These are phyloP conservation scores for Talaromyces piceae DNA, from an alignment of 2,329 filamentous ascomycete species.

Conservation along the genomic window DNA sequence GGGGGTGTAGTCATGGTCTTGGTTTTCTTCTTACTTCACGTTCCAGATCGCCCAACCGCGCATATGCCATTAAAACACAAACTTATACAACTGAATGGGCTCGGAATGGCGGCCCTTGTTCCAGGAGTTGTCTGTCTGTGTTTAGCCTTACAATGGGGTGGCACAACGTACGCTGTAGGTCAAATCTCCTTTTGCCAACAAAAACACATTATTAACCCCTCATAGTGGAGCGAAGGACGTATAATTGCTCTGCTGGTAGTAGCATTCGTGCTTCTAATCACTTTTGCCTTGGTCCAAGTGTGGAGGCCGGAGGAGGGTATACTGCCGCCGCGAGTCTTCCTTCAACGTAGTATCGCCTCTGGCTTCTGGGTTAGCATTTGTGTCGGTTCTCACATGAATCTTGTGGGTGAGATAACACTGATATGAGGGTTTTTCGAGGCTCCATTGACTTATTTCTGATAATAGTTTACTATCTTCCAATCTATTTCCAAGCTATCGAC, in stretches of 20 bases:
- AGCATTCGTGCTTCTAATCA: slow-evolving; percentile 29
- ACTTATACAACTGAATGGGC: slow-evolving; percentile 34
- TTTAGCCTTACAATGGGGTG: slow-evolving; percentile 42
- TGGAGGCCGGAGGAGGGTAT: slow-evolving; percentile 35
- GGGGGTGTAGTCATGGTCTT: slow-evolving; percentile 10
- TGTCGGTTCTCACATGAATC: slow-evolving; percentile 31
- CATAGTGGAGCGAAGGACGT: slow-evolving; percentile 26
- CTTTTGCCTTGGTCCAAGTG: slow-evolving; percentile 31
- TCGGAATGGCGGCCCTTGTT: slow-evolving; percentile 35
- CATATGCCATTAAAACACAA: not conserved
- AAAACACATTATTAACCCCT: not conserved
- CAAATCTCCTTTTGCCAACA: not conserved
- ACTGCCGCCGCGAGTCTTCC: slow-evolving; percentile 30
- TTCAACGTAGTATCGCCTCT: slow-evolving; percentile 27
- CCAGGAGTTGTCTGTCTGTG: slow-evolving; percentile 34
- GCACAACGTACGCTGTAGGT: slow-evolving; percentile 20
- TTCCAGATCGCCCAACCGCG: not conserved
- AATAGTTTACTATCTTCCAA: slow-evolving; percentile 39
- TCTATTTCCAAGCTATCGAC: slow-evolving; percentile 40
- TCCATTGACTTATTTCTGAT: too few species aligned
- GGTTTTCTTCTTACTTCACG: slow-evolving; percentile 9
- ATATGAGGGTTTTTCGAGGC: too few species aligned
- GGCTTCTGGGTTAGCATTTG: slow-evolving; percentile 32
- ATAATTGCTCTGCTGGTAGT: slow-evolving; percentile 43
- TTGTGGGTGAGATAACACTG: slow-evolving; percentile 17